Base-by-base conservation (phyloP, 208 protist genomes). In the Crithidia expoeki region DNA sequence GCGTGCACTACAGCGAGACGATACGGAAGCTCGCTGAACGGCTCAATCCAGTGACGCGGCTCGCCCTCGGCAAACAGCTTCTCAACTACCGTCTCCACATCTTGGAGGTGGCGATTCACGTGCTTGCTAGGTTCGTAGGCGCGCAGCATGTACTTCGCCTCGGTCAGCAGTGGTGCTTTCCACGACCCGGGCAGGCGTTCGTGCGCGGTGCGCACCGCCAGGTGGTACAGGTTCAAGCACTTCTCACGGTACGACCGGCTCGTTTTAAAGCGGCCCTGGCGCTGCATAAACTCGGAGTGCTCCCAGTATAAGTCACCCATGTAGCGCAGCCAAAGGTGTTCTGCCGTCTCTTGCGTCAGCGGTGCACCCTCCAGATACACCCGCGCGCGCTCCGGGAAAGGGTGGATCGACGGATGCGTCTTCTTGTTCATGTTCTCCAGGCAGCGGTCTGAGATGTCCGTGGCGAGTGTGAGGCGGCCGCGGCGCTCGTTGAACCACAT, bases 401-500 rank as follows among this genome's bases (percentile, higher is more conserved):
- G 92, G 80, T 96, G 89, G 51, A 94, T 89, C n/a, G 92, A 94
- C 5, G 89, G 92, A 64, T 96, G 92, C 6, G 88, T 96, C 68
- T 93, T 93, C 62, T 96, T 96, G 75, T 94, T 94, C 62, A 96
- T 72, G 70, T 90, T 90, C 70, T 96, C 92, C 38, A 96, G 79
- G 58, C 87, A 94, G 50, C 89, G 88, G 66, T 96, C 89, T 12
- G 87, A 94, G 30, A 94, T 94, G 61, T 96, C 88, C 40, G 83
- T 58, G 6, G 92, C 92, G 34, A 93, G 75, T 12, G 83, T 92
- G 34, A 96, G 57, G 34, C 89, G 85, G 30, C 92, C 92, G 23
- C 92, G 86, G 47, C 92, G 92, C 68, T 96, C 92, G 78, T 93
- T 93, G 66, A 85, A 96, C 89, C 89, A 94, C 81, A 96, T 93